phyloP scores from a whole-genome alignment of 345 rosid species.

The Arabis alpina region DNA sequence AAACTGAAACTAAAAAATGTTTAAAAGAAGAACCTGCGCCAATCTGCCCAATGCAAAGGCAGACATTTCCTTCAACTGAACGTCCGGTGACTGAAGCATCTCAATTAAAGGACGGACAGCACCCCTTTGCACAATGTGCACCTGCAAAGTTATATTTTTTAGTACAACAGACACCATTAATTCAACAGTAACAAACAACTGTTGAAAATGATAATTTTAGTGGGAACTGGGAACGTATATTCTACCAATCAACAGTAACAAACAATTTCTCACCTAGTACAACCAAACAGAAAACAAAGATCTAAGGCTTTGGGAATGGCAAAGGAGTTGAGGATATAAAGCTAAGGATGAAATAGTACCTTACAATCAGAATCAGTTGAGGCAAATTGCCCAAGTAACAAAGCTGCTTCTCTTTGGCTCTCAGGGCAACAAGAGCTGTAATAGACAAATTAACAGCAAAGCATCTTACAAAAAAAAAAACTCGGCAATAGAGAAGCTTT shows the following conservation, averaged over 20 bases:
- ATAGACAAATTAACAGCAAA: slow-evolving; percentile 22
- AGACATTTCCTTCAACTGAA: slow-evolving; percentile 97
- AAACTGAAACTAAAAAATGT: slow-evolving; percentile 16
- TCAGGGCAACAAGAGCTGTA: slow-evolving; percentile 95
- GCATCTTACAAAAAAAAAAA: slow-evolving; percentile 10
- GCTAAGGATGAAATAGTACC: slow-evolving; percentile 48
- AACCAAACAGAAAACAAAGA: slow-evolving; percentile 23
- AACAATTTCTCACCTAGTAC: slow-evolving; percentile 21
- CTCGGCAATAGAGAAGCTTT: slow-evolving; percentile 9
- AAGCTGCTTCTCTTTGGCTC: slow-evolving; percentile 99
- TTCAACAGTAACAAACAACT: not conserved
- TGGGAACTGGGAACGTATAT: slow-evolving; percentile 4
- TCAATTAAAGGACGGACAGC: slow-evolving; percentile 93
- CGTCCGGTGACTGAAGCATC: slow-evolving; percentile 89
- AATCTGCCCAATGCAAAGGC: slow-evolving; percentile 99
- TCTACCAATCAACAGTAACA: slow-evolving; percentile 22
- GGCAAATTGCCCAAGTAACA: slow-evolving; percentile 97
- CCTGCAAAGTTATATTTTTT: slow-evolving; percentile 53
- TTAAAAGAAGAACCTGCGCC: slow-evolving; percentile 78
- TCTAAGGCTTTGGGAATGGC: slow-evolving; percentile 12
- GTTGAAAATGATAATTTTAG: not conserved
- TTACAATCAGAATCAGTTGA: slow-evolving; percentile 99
- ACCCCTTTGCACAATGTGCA: slow-evolving; percentile 99
- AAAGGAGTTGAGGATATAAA: slow-evolving; percentile 4
- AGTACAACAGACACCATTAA: not conserved